These are phyloP conservation scores for Xerocomellus chrysenteron DNA, from an alignment of 768 basidiomycete species.

Conservation along the genomic window DNA sequence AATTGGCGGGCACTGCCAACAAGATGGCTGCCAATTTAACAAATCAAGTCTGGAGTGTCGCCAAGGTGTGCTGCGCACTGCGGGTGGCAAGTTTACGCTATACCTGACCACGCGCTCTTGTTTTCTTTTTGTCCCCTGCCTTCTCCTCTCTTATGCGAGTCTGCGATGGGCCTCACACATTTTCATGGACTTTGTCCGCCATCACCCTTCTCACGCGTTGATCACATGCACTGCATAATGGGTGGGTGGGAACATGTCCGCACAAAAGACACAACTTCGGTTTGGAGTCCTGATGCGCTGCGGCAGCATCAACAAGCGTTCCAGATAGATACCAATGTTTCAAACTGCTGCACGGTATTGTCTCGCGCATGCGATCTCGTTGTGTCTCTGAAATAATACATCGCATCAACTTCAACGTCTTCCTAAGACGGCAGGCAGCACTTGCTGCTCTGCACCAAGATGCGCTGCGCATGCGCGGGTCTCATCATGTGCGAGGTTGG, in stretches of 20 bases:
- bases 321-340: slow-evolving; percentile 18
- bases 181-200: too few relatives aligned
- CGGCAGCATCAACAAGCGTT: slow-evolving; percentile 2
- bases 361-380: neutral
- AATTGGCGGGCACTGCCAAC: slow-evolving; percentile 80
- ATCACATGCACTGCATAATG: too few relatives aligned
- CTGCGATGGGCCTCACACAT: too few relatives aligned
- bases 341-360: slow-evolving; percentile 11
- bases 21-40: slow-evolving; percentile 79
- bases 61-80: slow-evolving; percentile 37
- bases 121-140: too few relatives aligned
- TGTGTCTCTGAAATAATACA: slow-evolving; percentile 4
- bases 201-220: too few relatives aligned
- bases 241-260: too few relatives aligned
- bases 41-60: slow-evolving; percentile 54
- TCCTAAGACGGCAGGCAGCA: neutral
- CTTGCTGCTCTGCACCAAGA: slow-evolving; percentile 12
- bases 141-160: too few relatives aligned
- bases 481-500: slow-evolving; percentile 20
- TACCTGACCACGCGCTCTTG: too few relatives aligned
- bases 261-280: too few relatives aligned
- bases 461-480: slow-evolving; percentile 19
- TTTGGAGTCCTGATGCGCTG: too few relatives aligned
- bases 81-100: too few relatives aligned
- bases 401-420: neutral